Base-by-base conservation (phyloP, 2,329 filamentous ascomycete genomes). In the Beauveria varroae region DNA sequence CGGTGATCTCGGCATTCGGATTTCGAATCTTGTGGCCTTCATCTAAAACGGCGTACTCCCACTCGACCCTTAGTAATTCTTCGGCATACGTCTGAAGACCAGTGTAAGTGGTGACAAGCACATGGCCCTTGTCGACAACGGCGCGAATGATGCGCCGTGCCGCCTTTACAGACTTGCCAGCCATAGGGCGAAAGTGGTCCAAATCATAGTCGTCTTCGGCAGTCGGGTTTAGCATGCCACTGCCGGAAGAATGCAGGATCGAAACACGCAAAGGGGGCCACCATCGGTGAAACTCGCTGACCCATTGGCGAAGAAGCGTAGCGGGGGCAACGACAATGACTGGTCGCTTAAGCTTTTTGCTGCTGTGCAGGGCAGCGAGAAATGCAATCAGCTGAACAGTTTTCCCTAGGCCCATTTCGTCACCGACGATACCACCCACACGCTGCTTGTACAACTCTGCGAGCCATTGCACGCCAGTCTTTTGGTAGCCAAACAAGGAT, bases 371-470 rank as follows among this genome's bases (percentile, higher is more conserved):
- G 3, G 91, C 91, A 3, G 95, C 93, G 54, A 99, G 79, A 68
- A 96, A 96, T 0, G 91, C 87, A 56, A 86, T 86, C 30, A 84
- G 69, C 67, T 86, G 84, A 1, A 86, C 82, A 3, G 95, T 99
- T 76, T 99, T 99, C 4, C 95, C 95, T n/a, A 99, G 78, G 1
- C 96, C 95, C 95, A 99, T 99, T 74, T 99, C 95, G 70, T 99
- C 95, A 6, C 93, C 95, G 44, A 99, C 84, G 59, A 99, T 98
- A 3, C 95, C 95, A 26, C 95, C 95, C 5, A 96, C 92, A 63
- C 89, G 85, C 71, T 97, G 92, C 61, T 87, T 86, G 71, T 96
- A 93, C 2, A 99, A 79, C 72, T 99, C 93, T 72, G 91, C 92
- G 7, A 99, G 82, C 95, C 95, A 99, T 70, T 96, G 90, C 3